Percentiles rank a stretch among this genome's conserved stretches.
Evolutionary conservation across 305 asterid species (phyloP).

Genomic region (Fraxinus paxiana): DNA sequence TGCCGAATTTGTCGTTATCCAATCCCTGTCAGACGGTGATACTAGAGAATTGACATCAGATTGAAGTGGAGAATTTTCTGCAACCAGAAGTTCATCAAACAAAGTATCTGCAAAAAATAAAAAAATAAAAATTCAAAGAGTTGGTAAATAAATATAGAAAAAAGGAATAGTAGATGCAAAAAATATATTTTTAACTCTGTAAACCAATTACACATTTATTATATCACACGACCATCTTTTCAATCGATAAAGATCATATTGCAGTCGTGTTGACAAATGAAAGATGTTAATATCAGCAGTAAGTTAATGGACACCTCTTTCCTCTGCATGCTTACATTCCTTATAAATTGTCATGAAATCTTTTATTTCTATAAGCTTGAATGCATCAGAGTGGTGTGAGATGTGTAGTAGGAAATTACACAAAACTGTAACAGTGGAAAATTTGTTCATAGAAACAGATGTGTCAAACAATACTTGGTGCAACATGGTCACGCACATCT

Average conservation of each 20-base stretch:
- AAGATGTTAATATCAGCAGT: neutral
- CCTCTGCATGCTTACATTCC: neutral
- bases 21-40: constrained; percentile 47
- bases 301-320: neutral
- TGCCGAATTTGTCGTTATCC: constrained; percentile 47
- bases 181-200: neutral
- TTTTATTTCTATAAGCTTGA: neutral
- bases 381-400: neutral
- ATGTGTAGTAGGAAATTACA: neutral
- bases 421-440: neutral
- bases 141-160: neutral
- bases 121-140: neutral
- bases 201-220: neutral
- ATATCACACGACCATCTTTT: constrained; percentile 12
- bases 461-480: constrained; percentile 10
- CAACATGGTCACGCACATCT: neutral
- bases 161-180: constrained; percentile 11
- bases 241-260: constrained; percentile 4
- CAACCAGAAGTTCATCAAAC: constrained; percentile 83
- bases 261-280: constrained; percentile 9
- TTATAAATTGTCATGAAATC: neutral
- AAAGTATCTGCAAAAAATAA: constrained; percentile 54
- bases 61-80: constrained; percentile 81
- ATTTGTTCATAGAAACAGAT: neutral
- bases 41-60: constrained; percentile 50